Evolutionary conservation across 2,329 filamentous ascomycete species (phyloP), one percentile per base, ranked within the genome.

Genomic region (Phaeosphaeria sp.): DNA sequence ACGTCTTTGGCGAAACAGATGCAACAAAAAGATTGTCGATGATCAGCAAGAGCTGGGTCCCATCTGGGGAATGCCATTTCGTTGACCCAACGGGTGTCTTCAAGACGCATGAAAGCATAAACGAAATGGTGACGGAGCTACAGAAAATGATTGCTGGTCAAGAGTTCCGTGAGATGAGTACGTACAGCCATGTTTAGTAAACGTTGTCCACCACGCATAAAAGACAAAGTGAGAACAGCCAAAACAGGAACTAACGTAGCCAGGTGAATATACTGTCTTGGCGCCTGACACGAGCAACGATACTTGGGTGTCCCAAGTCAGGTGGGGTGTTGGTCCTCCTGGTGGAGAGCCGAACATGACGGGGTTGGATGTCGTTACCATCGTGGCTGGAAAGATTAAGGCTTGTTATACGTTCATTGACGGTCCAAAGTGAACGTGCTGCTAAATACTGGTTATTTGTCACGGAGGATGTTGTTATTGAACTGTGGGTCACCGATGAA

Each of bases 371-470:
- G 47, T 61, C 5, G 6, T 61, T n/a, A 59, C 58, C n/a, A 59
- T 61, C 17, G 43, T 55, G 11, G 52, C 50, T 1, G 58, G 55
- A 9, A 52, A 41, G 27, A 56, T 55, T 3, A 59, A 59, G n/a
- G 36, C 58, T 33, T 58, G 52, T 50, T 61, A 63, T 47, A 61
- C 58, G 20, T 63, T 63, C 43, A 22, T 63, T 11, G 50, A 58
- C 30, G 30, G 30, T 13, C 30, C 7, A 36, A 36, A 15, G 7
- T 36, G 30, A 36, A 36, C 13, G 11, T 36, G 6, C 30, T 36
- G 30, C 11, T 36, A 13, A 36, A 27, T 5, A 27, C 9, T 27
- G 5, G 9, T 5, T 27, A 5, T 9, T 4, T 9, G 25, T 27
- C 25, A 27, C 9, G 9, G 25, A 27, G 25, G 5, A 27, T 9